Evolutionary conservation across 2,329 filamentous ascomycete species (phyloP).

Genomic region (Cladobotryum mycophilum): DNA sequence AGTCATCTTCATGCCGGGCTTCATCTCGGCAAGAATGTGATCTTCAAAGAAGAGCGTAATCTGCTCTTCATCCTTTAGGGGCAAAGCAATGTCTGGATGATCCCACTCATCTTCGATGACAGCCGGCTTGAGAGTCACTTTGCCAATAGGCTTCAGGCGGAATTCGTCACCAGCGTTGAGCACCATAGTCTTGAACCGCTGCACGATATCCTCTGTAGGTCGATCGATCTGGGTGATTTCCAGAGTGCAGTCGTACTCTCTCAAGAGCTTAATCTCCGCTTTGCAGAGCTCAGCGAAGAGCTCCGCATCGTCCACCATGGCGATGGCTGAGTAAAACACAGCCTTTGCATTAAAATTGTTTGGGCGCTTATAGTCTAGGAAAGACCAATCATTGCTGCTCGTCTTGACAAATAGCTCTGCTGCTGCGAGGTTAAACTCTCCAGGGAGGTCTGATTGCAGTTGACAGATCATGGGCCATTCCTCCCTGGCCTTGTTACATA

Average conservation of each 20-base stretch:
- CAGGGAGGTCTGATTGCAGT: slow-evolving; percentile 55
- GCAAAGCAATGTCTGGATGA: slow-evolving; percentile 19
- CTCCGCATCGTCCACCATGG: slow-evolving; percentile 29
- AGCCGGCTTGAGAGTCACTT: slow-evolving; percentile 37
- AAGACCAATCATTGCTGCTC: slow-evolving; percentile 24
- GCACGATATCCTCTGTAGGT: slow-evolving; percentile 34
- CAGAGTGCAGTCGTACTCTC: slow-evolving; percentile 49
- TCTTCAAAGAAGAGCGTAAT: slow-evolving; percentile 62
- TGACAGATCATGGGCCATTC: slow-evolving; percentile 59
- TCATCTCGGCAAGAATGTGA: slow-evolving; percentile 43
- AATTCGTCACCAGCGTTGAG: slow-evolving; percentile 20
- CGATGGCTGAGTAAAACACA: slow-evolving; percentile 39
- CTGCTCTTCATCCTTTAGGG: slow-evolving; percentile 11
- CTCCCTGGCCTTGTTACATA: slow-evolving; percentile 60
- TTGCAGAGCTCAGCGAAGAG: slow-evolving; percentile 23
- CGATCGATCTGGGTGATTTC: slow-evolving; percentile 51
- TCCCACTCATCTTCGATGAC: slow-evolving; percentile 44
- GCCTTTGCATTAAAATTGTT: slow-evolving; percentile 36
- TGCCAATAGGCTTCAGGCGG: slow-evolving; percentile 38
- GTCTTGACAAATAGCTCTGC: slow-evolving; percentile 55
- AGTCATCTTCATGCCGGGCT: slow-evolving; percentile 58
- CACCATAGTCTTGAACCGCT: slow-evolving; percentile 38
- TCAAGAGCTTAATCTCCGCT: slow-evolving; percentile 19
- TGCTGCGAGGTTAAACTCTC: slow-evolving; percentile 73
- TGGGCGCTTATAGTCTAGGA: slow-evolving; percentile 24